These are phyloP conservation scores for Leptographium wingfieldii DNA, from an alignment of 2,329 filamentous ascomycete species.

Conservation along the genomic window DNA sequence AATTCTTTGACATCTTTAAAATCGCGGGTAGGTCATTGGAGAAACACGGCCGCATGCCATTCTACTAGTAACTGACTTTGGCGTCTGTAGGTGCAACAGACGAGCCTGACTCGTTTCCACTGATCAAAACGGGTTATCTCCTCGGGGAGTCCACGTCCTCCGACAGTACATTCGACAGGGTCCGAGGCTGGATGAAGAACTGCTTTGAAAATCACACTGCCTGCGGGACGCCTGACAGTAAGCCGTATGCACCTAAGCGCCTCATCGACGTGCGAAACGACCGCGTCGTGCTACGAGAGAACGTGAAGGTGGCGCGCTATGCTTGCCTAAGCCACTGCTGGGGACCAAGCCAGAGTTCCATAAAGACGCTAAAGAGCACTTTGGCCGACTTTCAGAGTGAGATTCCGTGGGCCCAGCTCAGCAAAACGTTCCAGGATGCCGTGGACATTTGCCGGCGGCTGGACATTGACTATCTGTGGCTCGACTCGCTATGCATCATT, in stretches of 20 bases:
- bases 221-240: not conserved
- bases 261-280: not conserved
- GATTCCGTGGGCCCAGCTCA: constrained; percentile 4
- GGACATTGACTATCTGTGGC: constrained; percentile 9
- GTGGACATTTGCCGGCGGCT: constrained; percentile 6
- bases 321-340: constrained; percentile 11
- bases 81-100: not conserved
- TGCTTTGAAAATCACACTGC: not conserved
- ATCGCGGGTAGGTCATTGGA: not conserved
- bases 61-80: not conserved
- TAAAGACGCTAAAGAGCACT: not conserved
- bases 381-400: not conserved
- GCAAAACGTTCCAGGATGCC: constrained; percentile 9
- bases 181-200: not conserved
- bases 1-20: not conserved
- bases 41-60: not conserved
- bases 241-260: not conserved
- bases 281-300: not conserved
- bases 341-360: not conserved
- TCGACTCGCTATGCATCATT: constrained; percentile 14
- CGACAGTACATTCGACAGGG: not conserved
- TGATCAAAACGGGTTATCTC: not conserved
- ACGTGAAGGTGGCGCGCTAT: constrained; percentile 2
- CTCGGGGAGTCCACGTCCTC: not conserved
- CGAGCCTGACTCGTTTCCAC: not conserved